A percentile compares a stretch with the other conserved stretches of the same genome.
These are phyloP conservation scores for Hypocrella siamensis DNA, from an alignment of 2,329 filamentous ascomycete genomes.

Conservation along the genomic window DNA sequence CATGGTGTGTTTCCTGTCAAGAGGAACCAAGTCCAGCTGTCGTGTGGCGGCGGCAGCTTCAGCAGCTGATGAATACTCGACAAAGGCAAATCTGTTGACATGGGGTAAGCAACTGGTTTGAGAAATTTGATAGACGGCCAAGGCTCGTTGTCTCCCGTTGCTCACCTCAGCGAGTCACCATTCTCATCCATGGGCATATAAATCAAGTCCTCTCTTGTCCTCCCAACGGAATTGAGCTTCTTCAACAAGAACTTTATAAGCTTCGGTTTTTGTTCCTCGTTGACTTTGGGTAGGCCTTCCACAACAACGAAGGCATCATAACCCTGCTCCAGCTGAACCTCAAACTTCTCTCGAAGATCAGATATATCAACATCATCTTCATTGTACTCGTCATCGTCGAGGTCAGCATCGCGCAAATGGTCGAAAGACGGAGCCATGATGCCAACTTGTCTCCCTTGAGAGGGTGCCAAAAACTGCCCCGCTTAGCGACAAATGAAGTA, in stretches of 20 bases:
- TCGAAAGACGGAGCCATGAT: slow-evolving; percentile 86
- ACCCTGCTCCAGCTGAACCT: slow-evolving; percentile 89
- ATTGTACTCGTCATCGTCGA: slow-evolving; percentile 72
- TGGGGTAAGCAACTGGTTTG: neutral
- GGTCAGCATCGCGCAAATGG: slow-evolving; percentile 79
- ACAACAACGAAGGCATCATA: slow-evolving; percentile 94
- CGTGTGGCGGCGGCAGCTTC: slow-evolving; percentile 85
- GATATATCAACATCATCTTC: slow-evolving; percentile 91
- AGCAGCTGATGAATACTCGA: slow-evolving; percentile 83
- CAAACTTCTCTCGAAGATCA: slow-evolving; percentile 85
- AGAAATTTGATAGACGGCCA: too few relatives aligned
- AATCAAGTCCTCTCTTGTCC: slow-evolving; percentile 71
- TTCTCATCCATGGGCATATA: slow-evolving; percentile 88
- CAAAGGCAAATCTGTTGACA: slow-evolving; percentile 68
- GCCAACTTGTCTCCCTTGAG: slow-evolving; percentile 18
- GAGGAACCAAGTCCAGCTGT: slow-evolving; percentile 67
- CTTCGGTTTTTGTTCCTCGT: slow-evolving; percentile 81
- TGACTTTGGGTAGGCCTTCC: slow-evolving; percentile 83
- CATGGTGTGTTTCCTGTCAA: slow-evolving; percentile 94
- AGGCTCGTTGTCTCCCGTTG: too few relatives aligned
- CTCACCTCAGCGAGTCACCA: slow-evolving; percentile 73
- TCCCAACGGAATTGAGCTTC: slow-evolving; percentile 78
- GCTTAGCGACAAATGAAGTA: slow-evolving; percentile 11
- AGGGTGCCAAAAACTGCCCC: slow-evolving; percentile 21
- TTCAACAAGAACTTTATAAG: slow-evolving; percentile 91